Base-by-base conservation (phyloP, 2,329 filamentous ascomycete species). In the Pseudopyrenochaeta lycopersici region DNA sequence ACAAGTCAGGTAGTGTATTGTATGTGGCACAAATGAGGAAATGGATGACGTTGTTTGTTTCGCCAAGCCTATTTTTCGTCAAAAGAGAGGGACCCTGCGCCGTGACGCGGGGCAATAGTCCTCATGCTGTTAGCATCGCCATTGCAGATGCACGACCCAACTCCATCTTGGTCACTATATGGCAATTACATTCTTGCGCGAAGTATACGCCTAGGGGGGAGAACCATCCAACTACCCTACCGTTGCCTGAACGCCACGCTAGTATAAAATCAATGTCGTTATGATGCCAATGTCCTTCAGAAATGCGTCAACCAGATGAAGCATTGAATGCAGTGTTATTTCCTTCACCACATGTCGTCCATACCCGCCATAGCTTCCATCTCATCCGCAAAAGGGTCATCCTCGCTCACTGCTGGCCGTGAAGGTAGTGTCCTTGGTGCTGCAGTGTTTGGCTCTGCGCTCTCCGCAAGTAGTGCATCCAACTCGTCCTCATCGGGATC, bases 401-500 rank as follows among this genome's bases (percentile, higher is more conserved):
- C 66, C 17, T 67, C 58, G 7, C 44, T 31, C 6, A 46, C 39
- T 29, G 48, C 51, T 20, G 58, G 49, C 14, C 49, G 60, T 18
- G 49, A 49, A 33, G 54, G 55, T 1, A 62, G 36, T 27, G 51
- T 47, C 15, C 45, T 60, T 43, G 55, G 35, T 42, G 53, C 21
- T 42, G 51, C 46, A 27, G 39, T 30, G 27, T 42, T 49, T 7
- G 52, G 32, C n/a, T 49, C 50, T 46, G 50, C 63, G 49, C 80
- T 78, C 56, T 84, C 83, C 27, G 79, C 81, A 46, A 87, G 74
- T 23, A 87, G 71, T 27, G 80, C 80, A 61, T 86, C 84, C 17
- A 87, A 67, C 46, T 83, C 81, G 56, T 82, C 77, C 31, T 77
- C 76, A 49, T 85, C 82, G 11, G 84, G 76, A 32, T 79, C 76